Percentiles rank a stretch among this genome's conserved stretches.
Conservation (phyloP, 345 rosid genomes). For the Psidium guajava region DNA sequence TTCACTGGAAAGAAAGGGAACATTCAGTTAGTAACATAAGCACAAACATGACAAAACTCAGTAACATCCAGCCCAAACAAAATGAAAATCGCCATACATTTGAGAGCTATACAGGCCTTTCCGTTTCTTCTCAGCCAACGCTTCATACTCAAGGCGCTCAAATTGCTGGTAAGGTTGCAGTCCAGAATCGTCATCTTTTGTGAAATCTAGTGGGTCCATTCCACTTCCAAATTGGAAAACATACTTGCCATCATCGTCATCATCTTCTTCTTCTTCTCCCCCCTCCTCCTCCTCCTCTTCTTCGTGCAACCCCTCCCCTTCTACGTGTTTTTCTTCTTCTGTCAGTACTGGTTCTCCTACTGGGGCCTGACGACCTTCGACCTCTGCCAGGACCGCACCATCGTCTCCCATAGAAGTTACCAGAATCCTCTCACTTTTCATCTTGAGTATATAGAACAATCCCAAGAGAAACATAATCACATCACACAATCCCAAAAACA, state of each 20-base stretch:
- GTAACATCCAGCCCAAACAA: neutral
- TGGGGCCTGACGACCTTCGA: neutral
- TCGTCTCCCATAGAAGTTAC: neutral
- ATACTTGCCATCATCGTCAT: slow-evolving; percentile 7
- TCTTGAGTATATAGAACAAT: neutral
- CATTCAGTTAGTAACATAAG: neutral
- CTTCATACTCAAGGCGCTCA: slow-evolving; percentile 58
- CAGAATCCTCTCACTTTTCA: neutral
- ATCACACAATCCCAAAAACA: neutral
- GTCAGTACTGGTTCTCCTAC: neutral
- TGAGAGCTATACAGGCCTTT: slow-evolving; percentile 31
- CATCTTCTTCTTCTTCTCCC: slow-evolving; percentile 13
- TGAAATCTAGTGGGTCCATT: slow-evolving; percentile 19
- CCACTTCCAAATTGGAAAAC: slow-evolving; percentile 18
- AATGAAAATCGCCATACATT: slow-evolving; percentile 6
- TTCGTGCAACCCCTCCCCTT: slow-evolving; percentile 1
- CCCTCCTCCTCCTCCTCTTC: slow-evolving; percentile 11
- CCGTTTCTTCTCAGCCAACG: slow-evolving; percentile 71
- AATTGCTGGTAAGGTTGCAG: slow-evolving; percentile 26
- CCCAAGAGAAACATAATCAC: neutral
- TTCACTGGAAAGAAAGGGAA: slow-evolving; percentile 8
- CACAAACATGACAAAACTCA: neutral
- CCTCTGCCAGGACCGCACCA: neutral
- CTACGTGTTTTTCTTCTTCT: neutral
- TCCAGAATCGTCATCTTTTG: slow-evolving; percentile 14